Base-by-base conservation (phyloP, 139 green algal genomes). In the Dunaliella primolecta region DNA sequence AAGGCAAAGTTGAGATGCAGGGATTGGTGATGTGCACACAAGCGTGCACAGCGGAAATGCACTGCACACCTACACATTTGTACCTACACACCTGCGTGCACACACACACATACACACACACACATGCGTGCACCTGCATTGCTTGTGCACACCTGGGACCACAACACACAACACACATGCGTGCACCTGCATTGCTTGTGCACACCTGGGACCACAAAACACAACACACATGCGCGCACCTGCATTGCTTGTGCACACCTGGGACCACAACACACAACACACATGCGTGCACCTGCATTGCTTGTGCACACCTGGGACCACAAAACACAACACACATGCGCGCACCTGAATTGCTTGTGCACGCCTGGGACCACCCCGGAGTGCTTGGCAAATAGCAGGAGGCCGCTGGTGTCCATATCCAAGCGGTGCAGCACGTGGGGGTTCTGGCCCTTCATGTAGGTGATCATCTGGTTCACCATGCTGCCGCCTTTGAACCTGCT, bases 391-490 rank as follows among this genome's bases (percentile, higher is more conserved):
- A 97, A 94, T 55, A 98, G 83, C 83, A 97, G 83, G 81, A 98
- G 87, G 0, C 95, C 95, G 0, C 84, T 92, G 3, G 95, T 98
- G 89, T 96, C 87, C 93, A 95, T 94, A 80, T 97, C n/a, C 92
- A 88, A 76, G 90, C 36, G 93, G 75, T 91, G 88, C 29, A 91
- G 37, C 25, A 87, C 82, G 82, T 86, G 84, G 0, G 88, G 88
- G 81, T 80, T 70, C 3, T 80, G 75, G 23, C 24, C 27, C 0
- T 75, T 75, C 36, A 96, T 79, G 82, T 95, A 89, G 0, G 38
- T 86, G 1, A 96, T 92, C n/a, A 94, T 79, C 20, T 92, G 82
- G 86, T 97, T 97, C 0, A 98, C 91, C 88, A 98, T 89, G 70
- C 85, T 93, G 57, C 93, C 92, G 0, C 92, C 91, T 3, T n/a